Evolutionary conservation across 2,329 filamentous ascomycete genomes (phyloP).

Genomic region (Stagonosporopsis vannaccii): DNA sequence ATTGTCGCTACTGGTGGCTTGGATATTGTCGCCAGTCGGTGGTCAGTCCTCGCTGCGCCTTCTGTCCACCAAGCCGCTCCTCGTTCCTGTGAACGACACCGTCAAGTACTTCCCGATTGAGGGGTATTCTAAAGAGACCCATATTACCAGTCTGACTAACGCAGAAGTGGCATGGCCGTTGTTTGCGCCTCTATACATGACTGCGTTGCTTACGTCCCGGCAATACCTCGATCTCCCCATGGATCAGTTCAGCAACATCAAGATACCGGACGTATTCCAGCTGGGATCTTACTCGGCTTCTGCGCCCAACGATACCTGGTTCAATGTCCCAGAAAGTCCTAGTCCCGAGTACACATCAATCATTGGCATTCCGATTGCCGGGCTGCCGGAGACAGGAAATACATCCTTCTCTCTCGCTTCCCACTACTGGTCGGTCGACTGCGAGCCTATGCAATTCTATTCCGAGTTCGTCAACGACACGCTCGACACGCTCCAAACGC

Average conservation of each 20-base stretch:
- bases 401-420: not conserved
- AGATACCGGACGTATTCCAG: not conserved
- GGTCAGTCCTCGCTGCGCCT: conserved; percentile 1
- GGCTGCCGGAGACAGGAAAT: not conserved
- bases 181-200: not conserved
- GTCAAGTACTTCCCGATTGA: not conserved
- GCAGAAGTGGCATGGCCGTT: not conserved
- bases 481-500: too few species aligned
- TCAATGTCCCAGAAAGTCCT: not conserved
- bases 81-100: not conserved
- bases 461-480: not conserved
- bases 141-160: not conserved
- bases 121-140: not conserved
- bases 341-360: not conserved
- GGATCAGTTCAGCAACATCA: not conserved
- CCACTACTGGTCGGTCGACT: not conserved
- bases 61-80: not conserved
- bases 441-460: not conserved
- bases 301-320: too few species aligned
- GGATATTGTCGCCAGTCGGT: not conserved
- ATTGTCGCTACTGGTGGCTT: not conserved
- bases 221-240: not conserved
- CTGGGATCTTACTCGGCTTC: not conserved
- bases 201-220: not conserved
- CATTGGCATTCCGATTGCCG: not conserved